These are phyloP conservation scores for Tolypocladium inflatum DNA, from an alignment of 2,329 filamentous ascomycete species.

Conservation along the genomic window DNA sequence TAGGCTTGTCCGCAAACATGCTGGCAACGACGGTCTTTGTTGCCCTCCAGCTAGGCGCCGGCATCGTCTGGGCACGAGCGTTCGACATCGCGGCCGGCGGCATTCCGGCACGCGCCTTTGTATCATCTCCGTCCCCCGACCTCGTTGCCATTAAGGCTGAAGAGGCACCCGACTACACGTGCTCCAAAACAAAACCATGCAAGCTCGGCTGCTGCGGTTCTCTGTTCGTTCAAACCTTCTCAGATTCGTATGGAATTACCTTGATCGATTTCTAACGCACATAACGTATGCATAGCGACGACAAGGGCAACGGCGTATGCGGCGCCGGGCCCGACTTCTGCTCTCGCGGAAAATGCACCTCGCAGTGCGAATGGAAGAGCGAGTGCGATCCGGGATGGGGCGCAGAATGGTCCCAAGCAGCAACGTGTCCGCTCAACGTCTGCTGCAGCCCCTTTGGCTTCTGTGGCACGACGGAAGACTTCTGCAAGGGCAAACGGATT, in stretches of 20 bases:
- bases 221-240: not conserved
- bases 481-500: not conserved
- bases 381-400: constrained; percentile 23
- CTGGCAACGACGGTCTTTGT: too few species aligned
- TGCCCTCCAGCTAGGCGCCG: too few species aligned
- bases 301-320: constrained; percentile 1
- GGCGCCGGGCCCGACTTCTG: constrained; percentile 2
- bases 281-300: not conserved
- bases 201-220: constrained; percentile 1
- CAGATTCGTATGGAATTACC: not conserved
- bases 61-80: too few species aligned
- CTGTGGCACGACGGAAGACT: not conserved
- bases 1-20: too few species aligned
- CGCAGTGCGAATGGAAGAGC: constrained; percentile 13
- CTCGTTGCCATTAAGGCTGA: too few species aligned
- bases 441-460: constrained; percentile 14
- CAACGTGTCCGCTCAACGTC: constrained; percentile 26
- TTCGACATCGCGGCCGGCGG: too few species aligned
- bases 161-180: not conserved
- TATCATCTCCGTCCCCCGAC: too few species aligned
- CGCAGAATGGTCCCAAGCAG: constrained; percentile 9
- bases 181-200: constrained; percentile 1
- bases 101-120: too few species aligned
- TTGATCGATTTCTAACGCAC: not conserved
- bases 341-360: constrained; percentile 6